Percentiles rank a stretch among this genome's conserved stretches.
These are phyloP conservation scores for Reticulascus tulasneorum DNA, from an alignment of 2,329 filamentous ascomycete genomes.

Conservation along the genomic window DNA sequence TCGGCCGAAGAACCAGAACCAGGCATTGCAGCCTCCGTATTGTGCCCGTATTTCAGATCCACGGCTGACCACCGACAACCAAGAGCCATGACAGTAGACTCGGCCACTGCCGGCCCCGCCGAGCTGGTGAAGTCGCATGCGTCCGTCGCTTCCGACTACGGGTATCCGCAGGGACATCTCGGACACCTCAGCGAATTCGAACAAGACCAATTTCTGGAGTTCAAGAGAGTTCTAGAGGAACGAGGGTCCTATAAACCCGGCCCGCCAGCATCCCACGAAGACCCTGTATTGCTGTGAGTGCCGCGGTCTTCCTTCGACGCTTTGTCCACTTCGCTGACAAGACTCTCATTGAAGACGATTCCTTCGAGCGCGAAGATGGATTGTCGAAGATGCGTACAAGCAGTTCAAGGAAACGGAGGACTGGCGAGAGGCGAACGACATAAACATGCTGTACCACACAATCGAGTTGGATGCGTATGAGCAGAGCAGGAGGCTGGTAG, in stretches of 20 bases:
- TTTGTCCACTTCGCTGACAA: not conserved
- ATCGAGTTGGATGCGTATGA: constrained; percentile 86
- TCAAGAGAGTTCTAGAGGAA: constrained; percentile 66
- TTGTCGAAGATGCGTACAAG: constrained; percentile 68
- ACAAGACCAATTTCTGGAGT: constrained; percentile 61
- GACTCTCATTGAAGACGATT: constrained; percentile 61
- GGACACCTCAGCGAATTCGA: constrained; percentile 71
- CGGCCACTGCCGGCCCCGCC: constrained; percentile 7
- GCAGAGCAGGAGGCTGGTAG: constrained; percentile 68
- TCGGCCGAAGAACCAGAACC: no score
- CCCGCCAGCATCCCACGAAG: constrained; percentile 62
- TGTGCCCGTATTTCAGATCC: no score
- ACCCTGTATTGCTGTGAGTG: constrained; percentile 66
- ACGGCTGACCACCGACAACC: no score
- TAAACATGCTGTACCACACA: constrained; percentile 77
- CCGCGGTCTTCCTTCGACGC: not conserved
- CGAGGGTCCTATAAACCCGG: constrained; percentile 60
- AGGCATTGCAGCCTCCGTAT: no score
- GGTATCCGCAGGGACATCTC: constrained; percentile 74
- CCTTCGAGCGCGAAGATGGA: constrained; percentile 79
- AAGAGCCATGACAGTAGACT: constrained; percentile 4
- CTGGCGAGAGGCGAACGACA: constrained; percentile 76
- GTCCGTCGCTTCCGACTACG: constrained; percentile 28
- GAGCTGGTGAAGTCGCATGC: constrained; percentile 8
- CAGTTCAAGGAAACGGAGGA: constrained; percentile 88